phyloP scores from a whole-genome alignment of 2,329 filamentous ascomycete species.

The Trichoderma semiorbis region DNA sequence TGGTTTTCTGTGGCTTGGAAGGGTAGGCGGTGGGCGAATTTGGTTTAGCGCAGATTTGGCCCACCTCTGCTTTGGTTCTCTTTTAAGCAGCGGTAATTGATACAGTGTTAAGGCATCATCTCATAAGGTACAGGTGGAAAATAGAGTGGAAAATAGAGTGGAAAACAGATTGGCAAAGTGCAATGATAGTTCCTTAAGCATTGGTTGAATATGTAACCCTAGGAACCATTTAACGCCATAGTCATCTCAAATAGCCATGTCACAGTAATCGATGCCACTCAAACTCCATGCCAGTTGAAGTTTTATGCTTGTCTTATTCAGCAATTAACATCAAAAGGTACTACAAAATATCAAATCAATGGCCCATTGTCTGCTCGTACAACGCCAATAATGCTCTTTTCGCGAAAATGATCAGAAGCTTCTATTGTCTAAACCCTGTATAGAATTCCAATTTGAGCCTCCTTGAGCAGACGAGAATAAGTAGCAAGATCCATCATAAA shows the following conservation, averaged over 20 bases:
- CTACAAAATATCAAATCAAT: background rate
- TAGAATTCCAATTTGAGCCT: background rate
- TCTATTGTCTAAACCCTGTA: background rate
- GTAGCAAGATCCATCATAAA: background rate
- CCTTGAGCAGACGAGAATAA: background rate
- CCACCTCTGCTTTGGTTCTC: background rate
- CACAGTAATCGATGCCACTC: background rate
- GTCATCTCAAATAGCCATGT: background rate
- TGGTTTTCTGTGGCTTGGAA: conserved; percentile 2
- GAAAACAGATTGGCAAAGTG: background rate
- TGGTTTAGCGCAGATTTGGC: background rate
- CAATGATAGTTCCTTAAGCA: background rate
- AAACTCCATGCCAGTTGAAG: background rate
- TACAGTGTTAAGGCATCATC: background rate
- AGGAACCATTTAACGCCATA: background rate
- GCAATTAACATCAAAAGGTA: background rate
- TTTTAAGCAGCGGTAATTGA: background rate
- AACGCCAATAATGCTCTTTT: background rate
- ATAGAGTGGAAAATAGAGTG: no score
- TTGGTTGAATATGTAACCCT: background rate
- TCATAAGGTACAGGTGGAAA: background rate
- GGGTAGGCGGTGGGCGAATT: conserved; percentile 11
- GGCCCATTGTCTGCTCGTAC: background rate
- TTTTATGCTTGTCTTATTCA: background rate
- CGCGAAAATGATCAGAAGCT: background rate